Evolutionary conservation across 2,329 filamentous ascomycete genomes (phyloP).

Genomic region (Aspergillus latus): DNA sequence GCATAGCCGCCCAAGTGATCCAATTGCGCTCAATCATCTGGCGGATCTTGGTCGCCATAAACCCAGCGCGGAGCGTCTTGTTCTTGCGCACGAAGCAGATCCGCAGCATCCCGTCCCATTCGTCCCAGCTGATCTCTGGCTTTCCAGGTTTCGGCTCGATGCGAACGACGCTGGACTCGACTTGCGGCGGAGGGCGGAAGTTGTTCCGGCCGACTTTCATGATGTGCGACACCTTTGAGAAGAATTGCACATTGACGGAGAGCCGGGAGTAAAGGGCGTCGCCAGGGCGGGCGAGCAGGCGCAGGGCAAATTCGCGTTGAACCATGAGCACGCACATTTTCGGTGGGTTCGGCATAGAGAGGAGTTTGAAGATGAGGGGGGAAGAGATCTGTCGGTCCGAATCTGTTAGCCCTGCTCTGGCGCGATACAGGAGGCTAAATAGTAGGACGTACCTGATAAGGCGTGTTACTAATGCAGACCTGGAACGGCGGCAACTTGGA

Average conservation of each 20-base stretch:
- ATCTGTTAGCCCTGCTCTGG: background rate
- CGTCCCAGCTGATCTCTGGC: constrained; percentile 87
- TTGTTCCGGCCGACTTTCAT: constrained; percentile 97
- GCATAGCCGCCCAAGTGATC: constrained; percentile 21
- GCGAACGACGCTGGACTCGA: constrained; percentile 87
- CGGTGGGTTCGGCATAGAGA: constrained; percentile 78
- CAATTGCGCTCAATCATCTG: constrained; percentile 19
- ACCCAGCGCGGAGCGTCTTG: constrained; percentile 75
- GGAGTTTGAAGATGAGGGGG: constrained; percentile 86
- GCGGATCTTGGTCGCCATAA: constrained; percentile 65
- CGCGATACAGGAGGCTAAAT: background rate
- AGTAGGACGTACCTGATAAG: constrained; percentile 56
- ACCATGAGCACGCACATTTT: constrained; percentile 82
- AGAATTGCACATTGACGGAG: constrained; percentile 92
- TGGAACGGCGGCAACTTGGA: constrained; percentile 63
- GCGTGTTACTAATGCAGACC: constrained; percentile 78
- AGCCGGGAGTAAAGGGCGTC: constrained; percentile 90
- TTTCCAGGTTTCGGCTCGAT: constrained; percentile 84
- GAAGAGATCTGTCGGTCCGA: constrained; percentile 67
- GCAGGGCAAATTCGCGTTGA: constrained; percentile 89
- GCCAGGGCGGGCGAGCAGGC: constrained; percentile 81
- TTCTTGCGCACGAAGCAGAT: constrained; percentile 87
- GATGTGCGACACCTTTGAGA: constrained; percentile 68
- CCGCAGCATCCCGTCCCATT: constrained; percentile 87
- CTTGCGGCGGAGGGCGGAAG: constrained; percentile 90